Base-by-base conservation (phyloP, 1,284 basidiomycete genomes). In the Ceraceosorus bombacis region DNA sequence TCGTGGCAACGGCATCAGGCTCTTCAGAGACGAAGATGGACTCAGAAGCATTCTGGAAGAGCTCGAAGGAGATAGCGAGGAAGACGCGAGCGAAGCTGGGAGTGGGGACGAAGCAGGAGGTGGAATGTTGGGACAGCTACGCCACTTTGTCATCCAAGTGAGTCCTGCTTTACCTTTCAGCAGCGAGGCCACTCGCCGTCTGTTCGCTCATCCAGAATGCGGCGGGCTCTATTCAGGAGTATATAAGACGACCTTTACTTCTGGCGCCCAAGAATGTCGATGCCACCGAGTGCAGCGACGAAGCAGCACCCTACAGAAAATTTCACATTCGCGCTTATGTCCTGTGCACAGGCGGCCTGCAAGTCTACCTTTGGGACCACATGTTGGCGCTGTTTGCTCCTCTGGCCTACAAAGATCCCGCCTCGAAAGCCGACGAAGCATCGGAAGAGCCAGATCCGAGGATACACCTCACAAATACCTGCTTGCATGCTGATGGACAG, bases 91-190 rank as follows among this genome's bases (percentile, higher is more conserved):
- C 8, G 36, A 12, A 39, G 38, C 12, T 82, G 83, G 10, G 79
- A 79, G 46, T n/a, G 46, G 58, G 5, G 37, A 51, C 5, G 49
- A 65, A 2, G 52, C 12, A 13, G 70, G 70, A 4, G 65, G 67
- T 38, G 17, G 36, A 9, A 72, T 77, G 62, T 63, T 76, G 17
- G 91, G 90, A 15, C 94, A 96, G 67, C 82, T 99, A 48, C 84
- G 94, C 41, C 90, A 97, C 79, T 98, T 97, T 79, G 91, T 99
- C 15, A 87, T 97, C 55, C 95, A 98, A 83, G 92, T 90, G 41
- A 64, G 80, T 67, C 10, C 12, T 36, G 13, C 8, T 40, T 27
- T 27, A 27, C 27, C 27, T 27, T 27, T 27, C 27, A 27, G 27
- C 27, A 27, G 27, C 27, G 3, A 27, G 27, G 2, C 27, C 27